phyloP scores from a whole-genome alignment of 257 asterid species.

The Avicennia marina region DNA sequence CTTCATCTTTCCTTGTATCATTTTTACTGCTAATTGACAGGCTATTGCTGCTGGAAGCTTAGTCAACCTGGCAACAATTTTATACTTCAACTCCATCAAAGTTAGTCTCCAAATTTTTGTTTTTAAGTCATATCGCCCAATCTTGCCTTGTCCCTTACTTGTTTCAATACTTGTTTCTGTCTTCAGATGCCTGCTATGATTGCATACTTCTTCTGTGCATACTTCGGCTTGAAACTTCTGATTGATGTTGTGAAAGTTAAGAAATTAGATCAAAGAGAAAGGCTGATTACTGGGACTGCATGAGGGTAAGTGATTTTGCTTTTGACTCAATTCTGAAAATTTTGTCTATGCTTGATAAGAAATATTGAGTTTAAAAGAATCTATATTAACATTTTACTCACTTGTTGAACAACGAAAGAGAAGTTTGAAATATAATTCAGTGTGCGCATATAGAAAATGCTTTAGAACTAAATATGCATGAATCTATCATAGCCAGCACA shows the following conservation, averaged over 20 bases:
- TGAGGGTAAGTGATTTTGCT: too few species aligned
- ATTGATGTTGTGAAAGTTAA: conserved; percentile 68
- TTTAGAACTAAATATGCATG: too few species aligned
- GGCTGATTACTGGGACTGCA: conserved; percentile 89
- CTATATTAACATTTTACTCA: too few species aligned
- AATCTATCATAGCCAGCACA: too few species aligned
- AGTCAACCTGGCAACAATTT: conserved; percentile 80
- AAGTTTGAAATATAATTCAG: too few species aligned
- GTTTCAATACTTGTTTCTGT: conserved; percentile 10
- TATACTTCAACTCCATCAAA: conserved; percentile 63
- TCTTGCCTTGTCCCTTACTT: background rate
- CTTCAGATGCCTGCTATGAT: conserved; percentile 70
- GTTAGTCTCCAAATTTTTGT: conserved; percentile 32
- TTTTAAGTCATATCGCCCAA: background rate
- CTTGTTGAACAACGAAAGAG: too few species aligned
- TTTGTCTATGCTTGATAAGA: too few species aligned
- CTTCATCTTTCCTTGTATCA: too few species aligned
- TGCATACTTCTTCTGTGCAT: conserved; percentile 59
- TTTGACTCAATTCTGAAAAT: too few species aligned
- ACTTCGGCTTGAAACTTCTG: conserved; percentile 76
- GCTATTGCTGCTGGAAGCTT: conserved; percentile 98
- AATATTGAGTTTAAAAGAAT: too few species aligned
- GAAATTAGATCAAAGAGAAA: conserved; percentile 78
- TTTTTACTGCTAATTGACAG: conserved; percentile 37
- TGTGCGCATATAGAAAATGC: too few species aligned